These are phyloP conservation scores for Sugiyamaella lignohabitans DNA, from an alignment of 805 yeast species.

Conservation along the genomic window DNA sequence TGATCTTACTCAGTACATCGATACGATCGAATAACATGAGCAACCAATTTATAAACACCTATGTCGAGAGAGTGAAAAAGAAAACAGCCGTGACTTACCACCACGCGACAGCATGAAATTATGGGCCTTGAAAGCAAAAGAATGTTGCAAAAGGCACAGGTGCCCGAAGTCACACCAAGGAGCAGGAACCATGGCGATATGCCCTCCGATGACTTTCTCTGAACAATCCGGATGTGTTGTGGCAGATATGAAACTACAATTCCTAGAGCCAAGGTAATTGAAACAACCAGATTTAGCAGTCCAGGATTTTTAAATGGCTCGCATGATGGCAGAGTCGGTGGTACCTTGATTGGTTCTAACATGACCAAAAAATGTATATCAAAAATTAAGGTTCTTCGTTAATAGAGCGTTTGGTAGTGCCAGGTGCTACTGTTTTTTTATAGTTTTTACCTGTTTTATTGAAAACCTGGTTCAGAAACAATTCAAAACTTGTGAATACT, in stretches of 20 bases:
- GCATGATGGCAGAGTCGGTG: slow-evolving; percentile 1
- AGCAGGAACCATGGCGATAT: slow-evolving; percentile 65
- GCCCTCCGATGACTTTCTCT: slow-evolving; percentile 65
- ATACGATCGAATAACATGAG: no score
- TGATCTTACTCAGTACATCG: no score
- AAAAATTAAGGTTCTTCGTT: no score
- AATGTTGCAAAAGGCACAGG: slow-evolving; percentile 61
- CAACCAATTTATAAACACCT: neutral
- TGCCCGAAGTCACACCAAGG: slow-evolving; percentile 64
- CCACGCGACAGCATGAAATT: slow-evolving; percentile 48
- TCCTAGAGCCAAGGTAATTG: slow-evolving; percentile 54
- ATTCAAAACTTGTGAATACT: no score
- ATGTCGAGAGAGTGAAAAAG: neutral
- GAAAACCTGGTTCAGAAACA: no score
- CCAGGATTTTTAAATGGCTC: slow-evolving; percentile 38
- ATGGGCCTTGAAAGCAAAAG: slow-evolving; percentile 55
- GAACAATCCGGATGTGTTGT: slow-evolving; percentile 57
- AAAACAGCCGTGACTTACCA: slow-evolving; percentile 11
- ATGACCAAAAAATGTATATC: no score
- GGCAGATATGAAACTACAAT: slow-evolving; percentile 69
- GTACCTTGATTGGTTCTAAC: no score
- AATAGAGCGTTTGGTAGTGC: no score
- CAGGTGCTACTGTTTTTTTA: no score
- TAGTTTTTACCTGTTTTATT: no score
- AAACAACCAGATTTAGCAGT: slow-evolving; percentile 40